These are phyloP conservation scores for Rhynchosporium agropyri DNA, from an alignment of 2,329 filamentous ascomycete species.

Conservation along the genomic window DNA sequence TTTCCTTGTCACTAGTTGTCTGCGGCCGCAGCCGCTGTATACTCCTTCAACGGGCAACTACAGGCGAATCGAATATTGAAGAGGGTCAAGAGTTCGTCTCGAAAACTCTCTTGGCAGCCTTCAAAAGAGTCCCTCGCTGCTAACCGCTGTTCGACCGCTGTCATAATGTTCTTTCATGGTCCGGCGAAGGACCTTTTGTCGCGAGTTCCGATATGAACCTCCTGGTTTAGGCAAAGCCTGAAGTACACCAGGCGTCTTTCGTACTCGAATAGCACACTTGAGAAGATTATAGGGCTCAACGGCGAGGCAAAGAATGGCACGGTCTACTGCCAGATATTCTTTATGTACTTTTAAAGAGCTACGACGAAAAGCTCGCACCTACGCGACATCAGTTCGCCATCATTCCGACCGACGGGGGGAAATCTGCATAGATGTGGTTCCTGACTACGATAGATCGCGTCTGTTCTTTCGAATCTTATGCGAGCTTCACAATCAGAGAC, in stretches of 20 bases:
- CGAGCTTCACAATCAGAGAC: conserved; percentile 13
- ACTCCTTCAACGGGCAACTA: conserved; percentile 9
- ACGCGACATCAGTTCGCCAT: not conserved
- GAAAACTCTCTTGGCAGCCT: conserved; percentile 20
- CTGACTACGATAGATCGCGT: conserved; percentile 8
- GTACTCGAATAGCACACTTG: not conserved
- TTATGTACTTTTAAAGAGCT: not conserved
- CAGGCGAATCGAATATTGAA: conserved; percentile 22
- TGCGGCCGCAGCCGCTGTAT: conserved; percentile 7
- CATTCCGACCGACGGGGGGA: not conserved
- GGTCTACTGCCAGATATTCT: not conserved
- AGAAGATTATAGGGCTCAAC: conserved; percentile 7
- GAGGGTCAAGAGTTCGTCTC: conserved; percentile 11
- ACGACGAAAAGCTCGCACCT: not conserved
- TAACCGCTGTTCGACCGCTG: not conserved
- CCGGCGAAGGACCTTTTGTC: conserved; percentile 3
- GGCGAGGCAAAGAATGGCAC: not conserved
- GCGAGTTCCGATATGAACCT: conserved; percentile 2
- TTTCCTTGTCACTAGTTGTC: conserved; percentile 10
- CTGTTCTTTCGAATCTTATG: conserved; percentile 3
- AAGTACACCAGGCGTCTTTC: conserved; percentile 12
- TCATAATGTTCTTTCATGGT: not conserved
- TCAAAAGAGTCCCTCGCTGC: conserved; percentile 10
- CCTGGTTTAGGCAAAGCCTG: not conserved
- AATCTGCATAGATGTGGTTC: not conserved